Evolutionary conservation across 2,329 filamentous ascomycete genomes (phyloP), one percentile per base, ranked within the genome.

Genomic region (Scedosporium aurantiacum): DNA sequence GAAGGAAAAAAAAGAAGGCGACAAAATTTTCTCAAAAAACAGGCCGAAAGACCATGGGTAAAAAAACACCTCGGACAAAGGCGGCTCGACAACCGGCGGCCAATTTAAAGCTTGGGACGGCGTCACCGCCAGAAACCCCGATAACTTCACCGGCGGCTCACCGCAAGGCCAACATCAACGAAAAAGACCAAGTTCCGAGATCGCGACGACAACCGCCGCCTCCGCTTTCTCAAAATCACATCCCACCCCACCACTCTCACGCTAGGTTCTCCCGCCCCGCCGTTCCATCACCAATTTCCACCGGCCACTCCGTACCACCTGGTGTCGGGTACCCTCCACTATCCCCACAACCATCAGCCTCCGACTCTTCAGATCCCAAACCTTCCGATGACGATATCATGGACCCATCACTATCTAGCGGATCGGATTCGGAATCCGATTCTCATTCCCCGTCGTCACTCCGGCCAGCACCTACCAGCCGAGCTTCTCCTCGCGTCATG

Each of bases 341-440:
- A 43, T 54, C 58, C 18, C 58, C 58, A n/a, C 47, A 54, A 40
- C 52, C 58, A n/a, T 60, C 58, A 28, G 28, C 28, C 16, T 60
- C 47, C 16, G 45, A 55, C 21, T 50, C 37, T 12, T 40, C 45
- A 16, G 58, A 55, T 21, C 16, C 8, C 14, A 47, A 60, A 55
- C 54, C 28, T 8, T 18, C 47, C 58, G 58, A 60, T 37, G 47
- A 41, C 47, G 58, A 60, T 23, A 60, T 23, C 28, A 57, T 57
- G 25, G 27, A 40, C 54, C 54, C 32, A 10, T 57, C 54, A 43
- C 37, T 40, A 41, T 52, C 58, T 23, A 52, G 43, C 50, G 16
- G 50, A 18, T 64, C 61, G n/a, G 63, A 61, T 40, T 58, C 61
- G 14, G 61, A 62, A 5, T 68, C 67, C 21, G 64, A 65, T 10